phyloP scores from a whole-genome alignment of 257 asterid species.

The Echites panduratus region DNA sequence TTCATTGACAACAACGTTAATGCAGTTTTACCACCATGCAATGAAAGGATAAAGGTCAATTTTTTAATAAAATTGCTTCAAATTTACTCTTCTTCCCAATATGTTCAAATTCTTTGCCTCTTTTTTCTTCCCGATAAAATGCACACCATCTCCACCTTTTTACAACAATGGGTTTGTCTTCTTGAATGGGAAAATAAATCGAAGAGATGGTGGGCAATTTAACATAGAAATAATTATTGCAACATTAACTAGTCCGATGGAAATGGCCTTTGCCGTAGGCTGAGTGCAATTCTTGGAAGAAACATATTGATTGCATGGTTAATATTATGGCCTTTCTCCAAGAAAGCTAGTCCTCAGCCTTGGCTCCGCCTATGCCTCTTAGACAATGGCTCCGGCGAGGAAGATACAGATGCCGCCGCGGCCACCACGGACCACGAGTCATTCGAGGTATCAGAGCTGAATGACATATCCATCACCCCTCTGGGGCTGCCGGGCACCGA shows the following conservation, averaged over 20 bases:
- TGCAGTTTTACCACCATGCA: neutral
- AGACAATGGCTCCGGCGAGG: constrained; percentile 61
- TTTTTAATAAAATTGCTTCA: neutral
- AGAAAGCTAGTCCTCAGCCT: constrained; percentile 1
- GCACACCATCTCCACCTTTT: constrained; percentile 43
- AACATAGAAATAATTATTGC: constrained; percentile 16
- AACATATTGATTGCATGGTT: constrained; percentile 1
- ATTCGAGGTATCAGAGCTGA: constrained; percentile 45
- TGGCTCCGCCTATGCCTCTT: constrained; percentile 47
- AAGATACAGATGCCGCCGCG: constrained; percentile 31
- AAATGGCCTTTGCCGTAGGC: neutral
- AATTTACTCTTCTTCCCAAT: constrained; percentile 3
- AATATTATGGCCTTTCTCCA: neutral
- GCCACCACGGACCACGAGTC: constrained; percentile 39
- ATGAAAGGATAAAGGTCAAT: neutral
- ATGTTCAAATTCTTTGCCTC: constrained; percentile 12
- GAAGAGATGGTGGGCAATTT: constrained; percentile 31
- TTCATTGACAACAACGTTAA: neutral
- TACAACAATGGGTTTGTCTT: neutral
- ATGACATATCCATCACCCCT: constrained; percentile 60
- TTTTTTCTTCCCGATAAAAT: constrained; percentile 36
- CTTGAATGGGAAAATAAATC: neutral
- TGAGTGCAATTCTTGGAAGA: neutral
- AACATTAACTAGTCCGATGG: constrained; percentile 12
- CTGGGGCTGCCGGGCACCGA: constrained; percentile 61